Conservation (phyloP, 306 rosid species). For the Vicia villosa region DNA sequence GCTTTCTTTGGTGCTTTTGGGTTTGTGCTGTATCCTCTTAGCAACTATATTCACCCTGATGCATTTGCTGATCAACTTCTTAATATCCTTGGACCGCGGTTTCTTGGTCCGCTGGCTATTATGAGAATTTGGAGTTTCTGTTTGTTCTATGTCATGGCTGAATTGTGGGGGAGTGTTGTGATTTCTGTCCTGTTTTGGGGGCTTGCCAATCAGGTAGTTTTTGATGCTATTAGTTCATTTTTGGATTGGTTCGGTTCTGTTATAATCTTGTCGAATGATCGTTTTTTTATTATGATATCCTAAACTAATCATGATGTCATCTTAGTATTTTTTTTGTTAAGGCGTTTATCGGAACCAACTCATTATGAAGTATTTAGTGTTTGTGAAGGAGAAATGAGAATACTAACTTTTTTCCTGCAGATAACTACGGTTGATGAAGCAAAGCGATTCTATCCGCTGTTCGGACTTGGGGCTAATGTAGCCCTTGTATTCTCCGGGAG, state of each 20-base stretch:
- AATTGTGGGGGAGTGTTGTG: slow-evolving; percentile 99
- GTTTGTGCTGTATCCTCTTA: slow-evolving; percentile 87
- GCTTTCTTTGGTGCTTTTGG: slow-evolving; percentile 97
- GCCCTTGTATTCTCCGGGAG: slow-evolving; percentile 96
- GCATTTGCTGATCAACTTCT: slow-evolving; percentile 92
- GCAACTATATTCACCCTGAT: slow-evolving; percentile 77
- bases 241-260: not conserved
- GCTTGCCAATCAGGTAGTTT: slow-evolving; percentile 90
- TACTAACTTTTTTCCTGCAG: slow-evolving; percentile 48
- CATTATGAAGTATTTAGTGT: slow-evolving; percentile 4
- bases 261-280: not conserved
- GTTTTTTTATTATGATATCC: slow-evolving; percentile 17
- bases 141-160: slow-evolving; percentile 99
- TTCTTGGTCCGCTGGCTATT: slow-evolving; percentile 94
- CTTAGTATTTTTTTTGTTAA: slow-evolving; percentile 15
- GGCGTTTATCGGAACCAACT: not conserved
- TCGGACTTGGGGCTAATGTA: slow-evolving; percentile 96
- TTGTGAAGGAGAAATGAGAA: not conserved
- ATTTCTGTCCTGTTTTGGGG: slow-evolving; percentile 98
- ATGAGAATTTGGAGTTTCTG: slow-evolving; percentile 99
- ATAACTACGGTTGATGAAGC: slow-evolving; percentile 91
- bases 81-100: slow-evolving; percentile 80
- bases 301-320: slow-evolving; percentile 22
- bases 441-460: slow-evolving; percentile 86
- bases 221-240: not conserved